Conservation (phyloP, 805 yeast genomes). For the Ogataea ramenticola region DNA sequence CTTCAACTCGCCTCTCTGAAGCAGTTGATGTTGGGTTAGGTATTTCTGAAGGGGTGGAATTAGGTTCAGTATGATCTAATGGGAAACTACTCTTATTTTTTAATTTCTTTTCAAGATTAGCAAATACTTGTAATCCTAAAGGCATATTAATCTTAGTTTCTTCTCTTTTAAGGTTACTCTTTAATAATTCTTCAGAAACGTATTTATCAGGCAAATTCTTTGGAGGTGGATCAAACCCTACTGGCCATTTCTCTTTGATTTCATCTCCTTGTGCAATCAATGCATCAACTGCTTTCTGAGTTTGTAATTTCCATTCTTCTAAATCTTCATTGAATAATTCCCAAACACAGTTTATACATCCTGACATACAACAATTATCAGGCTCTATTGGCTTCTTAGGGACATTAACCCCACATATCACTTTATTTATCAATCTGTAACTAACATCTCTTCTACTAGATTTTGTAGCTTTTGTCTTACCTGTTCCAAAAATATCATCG, state of each 20-base stretch:
- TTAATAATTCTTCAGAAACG: constrained; percentile 31
- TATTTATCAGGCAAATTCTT: constrained; percentile 31
- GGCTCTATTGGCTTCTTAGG: constrained; percentile 87
- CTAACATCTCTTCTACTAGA: constrained; percentile 30
- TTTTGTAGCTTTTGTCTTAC: constrained; percentile 22
- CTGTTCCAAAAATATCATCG: constrained; percentile 5
- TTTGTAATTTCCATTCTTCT: constrained; percentile 64
- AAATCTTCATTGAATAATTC: constrained; percentile 84
- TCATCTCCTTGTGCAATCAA: constrained; percentile 32
- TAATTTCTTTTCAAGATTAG: constrained; percentile 69
- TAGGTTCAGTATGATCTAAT: not conserved
- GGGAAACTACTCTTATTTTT: constrained; percentile 27
- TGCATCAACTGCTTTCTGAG: constrained; percentile 48
- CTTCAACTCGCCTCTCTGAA: too few relatives aligned
- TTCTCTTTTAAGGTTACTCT: constrained; percentile 20
- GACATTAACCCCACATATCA: constrained; percentile 61
- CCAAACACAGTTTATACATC: constrained; percentile 97
- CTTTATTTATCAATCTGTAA: constrained; percentile 23
- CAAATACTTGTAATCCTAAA: constrained; percentile 70
- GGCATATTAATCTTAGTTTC: constrained; percentile 57
- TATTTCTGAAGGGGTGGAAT: not conserved
- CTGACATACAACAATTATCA: constrained; percentile 96
- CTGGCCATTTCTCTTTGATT: constrained; percentile 57
- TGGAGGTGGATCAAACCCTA: constrained; percentile 53
- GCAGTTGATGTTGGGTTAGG: not conserved